Evolutionary conservation across 2,329 filamentous ascomycete species (phyloP).

Genomic region (Colletotrichum spaethianum): DNA sequence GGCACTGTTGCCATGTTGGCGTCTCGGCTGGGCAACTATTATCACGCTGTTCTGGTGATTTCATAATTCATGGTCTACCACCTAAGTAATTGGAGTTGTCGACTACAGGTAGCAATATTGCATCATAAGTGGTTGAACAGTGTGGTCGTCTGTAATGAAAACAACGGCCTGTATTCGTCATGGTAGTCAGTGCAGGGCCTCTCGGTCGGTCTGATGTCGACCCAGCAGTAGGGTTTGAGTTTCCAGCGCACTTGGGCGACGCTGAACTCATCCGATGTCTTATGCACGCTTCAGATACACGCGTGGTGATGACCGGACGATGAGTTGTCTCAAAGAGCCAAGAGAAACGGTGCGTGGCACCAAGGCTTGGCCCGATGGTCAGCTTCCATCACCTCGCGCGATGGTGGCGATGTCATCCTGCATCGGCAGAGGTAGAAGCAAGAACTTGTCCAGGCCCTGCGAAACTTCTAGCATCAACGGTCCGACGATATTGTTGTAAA

Average conservation of each 20-base stretch:
- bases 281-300: not conserved
- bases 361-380: not conserved
- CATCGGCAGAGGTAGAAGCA: not conserved
- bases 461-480: not conserved
- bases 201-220: conserved; percentile 5
- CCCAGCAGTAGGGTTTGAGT: conserved; percentile 16
- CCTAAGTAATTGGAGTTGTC: not conserved
- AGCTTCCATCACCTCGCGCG: not conserved
- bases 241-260: not conserved
- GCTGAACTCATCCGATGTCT: conserved; percentile 2
- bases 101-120: not conserved
- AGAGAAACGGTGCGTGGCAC: not conserved
- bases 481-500: not conserved
- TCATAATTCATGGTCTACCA: too few relatives aligned
- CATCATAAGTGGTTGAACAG: not conserved
- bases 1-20: not conserved
- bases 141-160: not conserved
- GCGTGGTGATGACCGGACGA: not conserved
- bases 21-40: too few relatives aligned
- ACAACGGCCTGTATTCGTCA: not conserved
- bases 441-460: not conserved
- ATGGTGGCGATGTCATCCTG: conserved; percentile 2
- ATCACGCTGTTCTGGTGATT: not conserved
- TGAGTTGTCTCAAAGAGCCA: conserved; percentile 28
- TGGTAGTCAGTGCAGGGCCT: not conserved